Evolutionary conservation across 2,329 filamentous ascomycete genomes (phyloP).

Genomic region (Diplocarpon mali): DNA sequence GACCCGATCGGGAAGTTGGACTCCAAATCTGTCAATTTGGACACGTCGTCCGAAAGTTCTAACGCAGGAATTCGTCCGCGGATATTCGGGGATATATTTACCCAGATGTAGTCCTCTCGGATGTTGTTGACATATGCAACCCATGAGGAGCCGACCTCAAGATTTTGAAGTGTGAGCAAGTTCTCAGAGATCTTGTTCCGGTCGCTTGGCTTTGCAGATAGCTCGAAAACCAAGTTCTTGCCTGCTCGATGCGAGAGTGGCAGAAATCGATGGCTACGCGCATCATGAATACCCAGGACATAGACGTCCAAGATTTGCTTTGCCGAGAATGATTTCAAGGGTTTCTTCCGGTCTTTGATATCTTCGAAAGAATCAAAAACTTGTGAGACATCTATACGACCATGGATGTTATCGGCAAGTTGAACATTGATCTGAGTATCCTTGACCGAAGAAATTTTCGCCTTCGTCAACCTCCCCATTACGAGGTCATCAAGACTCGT

Average conservation of each 20-base stretch:
- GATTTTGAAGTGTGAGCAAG: constrained; percentile 58
- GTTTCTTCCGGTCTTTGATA: constrained; percentile 70
- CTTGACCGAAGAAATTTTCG: constrained; percentile 73
- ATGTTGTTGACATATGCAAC: constrained; percentile 89
- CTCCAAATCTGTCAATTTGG: constrained; percentile 62
- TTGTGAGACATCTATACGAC: constrained; percentile 88
- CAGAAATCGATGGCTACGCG: constrained; percentile 80
- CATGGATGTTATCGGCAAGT: constrained; percentile 76
- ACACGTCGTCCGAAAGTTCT: constrained; percentile 80
- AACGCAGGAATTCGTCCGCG: constrained; percentile 73
- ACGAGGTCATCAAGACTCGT: constrained; percentile 59
- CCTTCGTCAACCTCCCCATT: constrained; percentile 64
- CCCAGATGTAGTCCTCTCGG: constrained; percentile 70
- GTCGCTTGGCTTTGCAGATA: constrained; percentile 65
- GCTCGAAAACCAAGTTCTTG: constrained; percentile 71
- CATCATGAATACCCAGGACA: constrained; percentile 80
- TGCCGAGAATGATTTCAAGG: constrained; percentile 61
- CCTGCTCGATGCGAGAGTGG: constrained; percentile 78
- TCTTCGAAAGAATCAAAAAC: constrained; percentile 82
- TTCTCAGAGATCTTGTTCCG: constrained; percentile 42
- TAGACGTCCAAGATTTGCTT: constrained; percentile 64
- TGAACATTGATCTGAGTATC: constrained; percentile 87
- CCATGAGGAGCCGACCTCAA: constrained; percentile 61
- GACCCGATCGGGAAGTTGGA: constrained; percentile 84
- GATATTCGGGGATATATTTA: constrained; percentile 79